Evolutionary conservation across 1,139 yeast species (phyloP), one percentile per base, ranked within the genome.

Genomic region (Yamadazyma jaroonii): DNA sequence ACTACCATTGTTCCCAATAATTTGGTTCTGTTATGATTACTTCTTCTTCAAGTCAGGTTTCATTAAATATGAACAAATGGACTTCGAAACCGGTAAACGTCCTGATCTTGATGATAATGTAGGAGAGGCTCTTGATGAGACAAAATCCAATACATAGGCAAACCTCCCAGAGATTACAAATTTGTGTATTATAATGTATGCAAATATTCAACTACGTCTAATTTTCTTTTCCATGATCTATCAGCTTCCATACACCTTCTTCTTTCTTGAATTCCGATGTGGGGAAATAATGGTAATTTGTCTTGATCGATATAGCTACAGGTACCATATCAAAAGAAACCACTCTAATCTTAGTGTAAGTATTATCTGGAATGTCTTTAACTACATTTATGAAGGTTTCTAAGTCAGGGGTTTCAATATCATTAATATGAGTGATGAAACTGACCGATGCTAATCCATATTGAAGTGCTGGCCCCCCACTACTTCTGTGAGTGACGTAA

Each of bases 211-310:
- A 27, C 20, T 17, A 17, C 20, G 6, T 17, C 4, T 17, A 4
- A 27, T 27, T n/a, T 27, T n/a, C n/a, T n/a, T n/a, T n/a, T n/a
- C n/a, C 13, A 22, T 29, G 11, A 3, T 31, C 33, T 3, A 31
- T 23, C 26, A 10, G 20, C 10, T 20, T 17, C 88, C 89, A 81
- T 45, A 70, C 66, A 9, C 70, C 71, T 7, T 57, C 9, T 49
- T 51, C 69, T 48, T 73, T 75, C 46, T 67, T 72, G 47, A 86
- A 59, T 53, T 84, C 90, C 9, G 78, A 72, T 0, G 96, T 88
- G 31, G 95, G 95, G 72, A 86, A 89, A 56, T 89, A 90, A 56
- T 89, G 97, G 53, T 87, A 86, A 57, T 87, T 87, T 1, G 95
- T 87, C 60, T 88, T 88, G 52, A 89, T 62, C 1, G 96, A 83